Conservation (phyloP, 2,329 filamentous ascomycete species). For the Colletotrichum cereale region DNA sequence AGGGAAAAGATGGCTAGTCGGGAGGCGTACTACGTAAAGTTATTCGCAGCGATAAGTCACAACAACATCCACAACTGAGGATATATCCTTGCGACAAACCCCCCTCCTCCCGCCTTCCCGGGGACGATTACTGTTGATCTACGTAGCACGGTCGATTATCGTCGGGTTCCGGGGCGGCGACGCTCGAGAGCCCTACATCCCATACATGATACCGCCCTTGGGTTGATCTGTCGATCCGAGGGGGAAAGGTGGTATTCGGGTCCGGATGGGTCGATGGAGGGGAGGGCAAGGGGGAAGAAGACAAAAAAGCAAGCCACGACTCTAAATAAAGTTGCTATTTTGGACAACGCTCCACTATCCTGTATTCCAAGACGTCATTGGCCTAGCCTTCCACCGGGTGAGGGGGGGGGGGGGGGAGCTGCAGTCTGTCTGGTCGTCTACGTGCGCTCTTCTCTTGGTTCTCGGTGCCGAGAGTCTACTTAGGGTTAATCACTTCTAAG, state of each 20-base stretch:
- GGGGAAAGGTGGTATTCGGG: neutral
- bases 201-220: conserved; percentile 5
- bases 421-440: neutral
- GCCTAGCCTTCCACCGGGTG: no score
- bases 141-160: neutral
- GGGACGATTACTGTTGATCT: conserved; percentile 22
- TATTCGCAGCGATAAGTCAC: neutral
- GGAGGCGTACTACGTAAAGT: neutral
- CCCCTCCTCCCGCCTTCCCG: neutral
- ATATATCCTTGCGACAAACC: conserved; percentile 6
- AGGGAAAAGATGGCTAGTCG: neutral
- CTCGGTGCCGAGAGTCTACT: no score
- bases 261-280: neutral
- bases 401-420: no score
- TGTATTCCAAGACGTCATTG: neutral
- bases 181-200: neutral
- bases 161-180: neutral
- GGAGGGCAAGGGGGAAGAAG: neutral
- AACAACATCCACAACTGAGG: conserved; percentile 5
- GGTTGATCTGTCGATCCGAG: conserved; percentile 1
- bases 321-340: neutral
- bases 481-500: no score
- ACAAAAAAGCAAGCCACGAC: neutral
- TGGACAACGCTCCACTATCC: neutral
- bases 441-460: neutral